Conservation (phyloP, 2,329 filamentous ascomycete species). For the Pseudogymnoascus sp. region DNA sequence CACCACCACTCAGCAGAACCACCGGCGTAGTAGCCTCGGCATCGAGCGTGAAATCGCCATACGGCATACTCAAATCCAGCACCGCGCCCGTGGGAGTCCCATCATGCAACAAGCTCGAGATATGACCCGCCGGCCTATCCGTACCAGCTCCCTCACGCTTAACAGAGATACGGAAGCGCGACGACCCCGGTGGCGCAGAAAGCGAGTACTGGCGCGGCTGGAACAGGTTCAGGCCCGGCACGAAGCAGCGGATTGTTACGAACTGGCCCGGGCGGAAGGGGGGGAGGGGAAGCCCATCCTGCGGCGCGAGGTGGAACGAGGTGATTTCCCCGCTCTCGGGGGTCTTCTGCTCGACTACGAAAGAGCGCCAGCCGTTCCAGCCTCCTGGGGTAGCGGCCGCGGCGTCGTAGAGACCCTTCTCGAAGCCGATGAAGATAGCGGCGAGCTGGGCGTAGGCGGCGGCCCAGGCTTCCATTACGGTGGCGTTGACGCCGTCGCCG, state of each 20-base stretch:
- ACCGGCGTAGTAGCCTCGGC: constrained; percentile 42
- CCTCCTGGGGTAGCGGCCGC: constrained; percentile 21
- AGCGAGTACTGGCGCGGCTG: constrained; percentile 72
- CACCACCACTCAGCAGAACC: constrained; percentile 58
- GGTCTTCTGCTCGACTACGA: constrained; percentile 51
- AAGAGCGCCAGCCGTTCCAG: constrained; percentile 43
- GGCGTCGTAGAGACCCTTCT: constrained; percentile 51
- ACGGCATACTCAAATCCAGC: constrained; percentile 47
- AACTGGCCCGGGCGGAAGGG: constrained; percentile 64
- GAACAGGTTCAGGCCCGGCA: constrained; percentile 51
- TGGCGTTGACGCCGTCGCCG: constrained; percentile 56
- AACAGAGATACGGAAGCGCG: constrained; percentile 63
- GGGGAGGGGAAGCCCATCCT: constrained; percentile 51
- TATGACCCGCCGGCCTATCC: constrained; percentile 35
- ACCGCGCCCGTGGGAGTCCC: constrained; percentile 41
- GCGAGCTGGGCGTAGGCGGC: constrained; percentile 65
- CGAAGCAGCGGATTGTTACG: constrained; percentile 54
- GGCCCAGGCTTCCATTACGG: constrained; percentile 62
- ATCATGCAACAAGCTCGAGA: constrained; percentile 46
- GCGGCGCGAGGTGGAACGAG: constrained; percentile 63
- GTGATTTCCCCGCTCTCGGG: constrained; percentile 54
- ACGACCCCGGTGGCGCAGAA: constrained; percentile 44
- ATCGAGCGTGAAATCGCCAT: constrained; percentile 55
- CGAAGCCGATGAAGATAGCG: constrained; percentile 59
- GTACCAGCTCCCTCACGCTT: constrained; percentile 47